Base-by-base conservation (phyloP, 2,329 filamentous ascomycete species). In the Dactylellina parvicollis region DNA sequence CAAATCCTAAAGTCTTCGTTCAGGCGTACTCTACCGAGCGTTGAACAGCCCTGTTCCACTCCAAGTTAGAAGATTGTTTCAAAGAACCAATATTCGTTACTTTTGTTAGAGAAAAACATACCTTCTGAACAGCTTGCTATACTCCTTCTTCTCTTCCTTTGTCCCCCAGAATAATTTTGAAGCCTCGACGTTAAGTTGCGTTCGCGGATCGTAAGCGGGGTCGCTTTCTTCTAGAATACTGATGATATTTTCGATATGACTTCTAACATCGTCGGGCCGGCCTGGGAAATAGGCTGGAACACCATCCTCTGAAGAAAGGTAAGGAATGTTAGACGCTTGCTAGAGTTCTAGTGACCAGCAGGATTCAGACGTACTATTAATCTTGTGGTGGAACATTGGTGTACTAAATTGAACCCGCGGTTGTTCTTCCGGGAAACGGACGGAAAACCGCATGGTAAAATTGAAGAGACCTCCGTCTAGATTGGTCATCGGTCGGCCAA, bases 401-500 rank as follows among this genome's bases (percentile, higher is more conserved):
- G 92, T 94, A 78, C 92, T 87, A 75, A 97, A 89, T 74, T 85
- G 88, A 62, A 93, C 90, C 32, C 94, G 88, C 22, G 94, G 95
- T 77, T 96, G 92, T 77, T 96, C 91, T 40, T 91, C 87, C 0
- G 95, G 95, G 78, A 97, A 98, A 4, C 88, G 86, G 4, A 92
- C 89, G 77, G 92, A 96, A 78, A 98, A 89, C 78, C 84, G 85
- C 62, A 98, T 84, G 77, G 85, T 89, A 80, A 97, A 89, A 73
- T 87, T 87, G 82, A 98, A 94, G 73, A 98, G 86, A 1, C 94
- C 92, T 14, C 93, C 94, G 77, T 98, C 94, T 1, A 98, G 86
- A 76, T 96, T 92, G 4, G 92, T 96, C 90, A 95, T 96, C 0
- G 92, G 92, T 61, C 89, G 87, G 24, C 95, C 95, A 79, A 97